Evolutionary conservation across 805 yeast species (phyloP).

Genomic region (Saccharomycopsis capsularis): DNA sequence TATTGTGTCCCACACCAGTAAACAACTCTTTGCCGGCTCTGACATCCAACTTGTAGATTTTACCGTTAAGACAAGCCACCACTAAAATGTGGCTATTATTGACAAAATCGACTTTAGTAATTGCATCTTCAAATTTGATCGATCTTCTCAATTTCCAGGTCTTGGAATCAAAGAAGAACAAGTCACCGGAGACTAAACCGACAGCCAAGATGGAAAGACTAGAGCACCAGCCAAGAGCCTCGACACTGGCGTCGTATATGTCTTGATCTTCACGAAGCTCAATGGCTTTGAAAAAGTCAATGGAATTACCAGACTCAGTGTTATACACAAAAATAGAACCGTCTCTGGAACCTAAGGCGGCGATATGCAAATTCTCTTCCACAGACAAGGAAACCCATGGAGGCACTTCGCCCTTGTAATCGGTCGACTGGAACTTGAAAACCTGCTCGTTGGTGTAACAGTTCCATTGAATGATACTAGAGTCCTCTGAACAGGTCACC

Average conservation of each 20-base stretch:
- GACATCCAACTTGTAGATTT: slow-evolving; percentile 79
- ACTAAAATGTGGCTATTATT: slow-evolving; percentile 50
- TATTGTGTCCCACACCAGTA: slow-evolving; percentile 84
- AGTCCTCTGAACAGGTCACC: slow-evolving; percentile 78
- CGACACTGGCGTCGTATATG: slow-evolving; percentile 61
- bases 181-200: slow-evolving; percentile 84
- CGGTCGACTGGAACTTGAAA: slow-evolving; percentile 58
- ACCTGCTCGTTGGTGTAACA: slow-evolving; percentile 67
- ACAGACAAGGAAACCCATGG: slow-evolving; percentile 77
- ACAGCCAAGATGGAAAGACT: slow-evolving; percentile 62
- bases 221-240: slow-evolving; percentile 75
- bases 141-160: slow-evolving; percentile 82
- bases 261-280: slow-evolving; percentile 51
- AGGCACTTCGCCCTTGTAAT: slow-evolving; percentile 57
- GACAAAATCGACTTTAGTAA: slow-evolving; percentile 71
- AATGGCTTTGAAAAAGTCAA: slow-evolving; percentile 58
- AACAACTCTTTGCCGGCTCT: slow-evolving; percentile 67
- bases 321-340: slow-evolving; percentile 80
- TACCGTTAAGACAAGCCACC: slow-evolving; percentile 80
- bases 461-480: slow-evolving; percentile 83
- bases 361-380: slow-evolving; percentile 42
- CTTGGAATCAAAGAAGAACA: slow-evolving; percentile 73
- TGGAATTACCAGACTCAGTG: slow-evolving; percentile 61
- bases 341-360: slow-evolving; percentile 83
- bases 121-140: slow-evolving; percentile 67